Conservation (phyloP, 108 stramenopile genomes). For the Stephanodiscus triporus region DNA sequence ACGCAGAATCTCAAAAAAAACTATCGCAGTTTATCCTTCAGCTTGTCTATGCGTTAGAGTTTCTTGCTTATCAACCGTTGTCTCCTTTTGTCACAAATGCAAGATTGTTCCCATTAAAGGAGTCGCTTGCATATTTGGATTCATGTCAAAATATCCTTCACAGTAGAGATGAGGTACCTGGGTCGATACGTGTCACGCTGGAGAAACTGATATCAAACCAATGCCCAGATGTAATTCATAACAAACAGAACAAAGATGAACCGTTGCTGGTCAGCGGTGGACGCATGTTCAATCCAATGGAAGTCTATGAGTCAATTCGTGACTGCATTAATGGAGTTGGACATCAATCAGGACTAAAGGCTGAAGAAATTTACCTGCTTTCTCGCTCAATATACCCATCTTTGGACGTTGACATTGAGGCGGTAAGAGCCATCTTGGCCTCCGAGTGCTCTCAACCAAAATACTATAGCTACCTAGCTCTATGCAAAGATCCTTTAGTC, state of each 20-base stretch:
- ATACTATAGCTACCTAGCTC: slow-evolving; percentile 46
- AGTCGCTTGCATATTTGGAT: slow-evolving; percentile 20
- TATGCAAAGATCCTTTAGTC: slow-evolving; percentile 71
- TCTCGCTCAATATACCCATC: slow-evolving; percentile 37
- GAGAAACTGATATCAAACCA: slow-evolving; percentile 21
- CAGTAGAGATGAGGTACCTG: neutral
- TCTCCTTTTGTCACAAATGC: slow-evolving; percentile 64
- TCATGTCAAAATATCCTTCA: neutral
- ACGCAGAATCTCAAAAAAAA: neutral
- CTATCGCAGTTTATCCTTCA: slow-evolving; percentile 50
- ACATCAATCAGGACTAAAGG: slow-evolving; percentile 30
- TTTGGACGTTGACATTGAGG: slow-evolving; percentile 43
- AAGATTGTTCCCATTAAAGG: slow-evolving; percentile 51
- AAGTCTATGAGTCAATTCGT: slow-evolving; percentile 30
- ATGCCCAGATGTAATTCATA: slow-evolving; percentile 27
- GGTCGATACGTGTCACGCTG: slow-evolving; percentile 10
- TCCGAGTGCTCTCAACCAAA: slow-evolving; percentile 48
- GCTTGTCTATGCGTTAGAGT: slow-evolving; percentile 63
- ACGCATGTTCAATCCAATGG: slow-evolving; percentile 9
- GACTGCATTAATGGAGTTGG: slow-evolving; percentile 22
- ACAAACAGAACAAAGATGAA: neutral
- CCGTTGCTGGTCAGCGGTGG: neutral
- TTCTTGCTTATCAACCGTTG: slow-evolving; percentile 37
- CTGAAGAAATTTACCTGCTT: slow-evolving; percentile 57
- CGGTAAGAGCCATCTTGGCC: slow-evolving; percentile 55